Conservation (phyloP, 371 early-diverging fungal genomes). For the Mucor piriformis region DNA sequence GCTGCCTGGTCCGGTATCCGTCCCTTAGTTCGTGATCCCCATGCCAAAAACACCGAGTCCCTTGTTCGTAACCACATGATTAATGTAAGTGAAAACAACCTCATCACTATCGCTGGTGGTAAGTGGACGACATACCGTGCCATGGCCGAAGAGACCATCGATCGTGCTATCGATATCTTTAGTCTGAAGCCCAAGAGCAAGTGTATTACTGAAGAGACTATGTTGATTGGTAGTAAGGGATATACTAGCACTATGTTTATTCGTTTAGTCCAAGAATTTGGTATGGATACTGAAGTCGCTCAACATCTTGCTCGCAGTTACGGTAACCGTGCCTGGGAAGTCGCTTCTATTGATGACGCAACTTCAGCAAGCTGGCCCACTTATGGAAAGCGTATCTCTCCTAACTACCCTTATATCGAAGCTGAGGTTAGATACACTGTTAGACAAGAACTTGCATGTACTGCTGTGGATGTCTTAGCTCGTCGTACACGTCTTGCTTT, state of each 20-base stretch:
- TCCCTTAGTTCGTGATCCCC: slow-evolving; percentile 97
- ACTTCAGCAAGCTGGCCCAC: slow-evolving; percentile 80
- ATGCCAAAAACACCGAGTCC: slow-evolving; percentile 87
- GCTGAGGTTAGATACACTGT: slow-evolving; percentile 96
- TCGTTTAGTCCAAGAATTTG: slow-evolving; percentile 90
- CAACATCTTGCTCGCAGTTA: slow-evolving; percentile 91
- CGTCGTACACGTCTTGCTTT: slow-evolving; percentile 95
- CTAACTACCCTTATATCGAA: slow-evolving; percentile 91
- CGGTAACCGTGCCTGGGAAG: slow-evolving; percentile 95
- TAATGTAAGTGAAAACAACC: slow-evolving; percentile 78
- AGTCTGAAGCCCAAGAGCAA: slow-evolving; percentile 54
- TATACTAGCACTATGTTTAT: slow-evolving; percentile 90
- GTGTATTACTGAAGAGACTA: slow-evolving; percentile 76
- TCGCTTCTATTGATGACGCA: slow-evolving; percentile 78
- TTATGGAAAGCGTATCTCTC: slow-evolving; percentile 80
- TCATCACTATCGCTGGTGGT: slow-evolving; percentile 98
- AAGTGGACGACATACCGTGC: slow-evolving; percentile 99
- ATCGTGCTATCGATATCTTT: slow-evolving; percentile 83
- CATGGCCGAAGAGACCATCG: slow-evolving; percentile 98
- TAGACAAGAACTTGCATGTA: slow-evolving; percentile 93
- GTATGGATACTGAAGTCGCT: slow-evolving; percentile 93
- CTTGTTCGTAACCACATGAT: slow-evolving; percentile 98
- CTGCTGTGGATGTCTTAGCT: slow-evolving; percentile 93
- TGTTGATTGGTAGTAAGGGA: slow-evolving; percentile 89
- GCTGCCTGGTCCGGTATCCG: slow-evolving; percentile 99